Conservation (phyloP, 2,329 filamentous ascomycete species). For the Fusarium sp. region DNA sequence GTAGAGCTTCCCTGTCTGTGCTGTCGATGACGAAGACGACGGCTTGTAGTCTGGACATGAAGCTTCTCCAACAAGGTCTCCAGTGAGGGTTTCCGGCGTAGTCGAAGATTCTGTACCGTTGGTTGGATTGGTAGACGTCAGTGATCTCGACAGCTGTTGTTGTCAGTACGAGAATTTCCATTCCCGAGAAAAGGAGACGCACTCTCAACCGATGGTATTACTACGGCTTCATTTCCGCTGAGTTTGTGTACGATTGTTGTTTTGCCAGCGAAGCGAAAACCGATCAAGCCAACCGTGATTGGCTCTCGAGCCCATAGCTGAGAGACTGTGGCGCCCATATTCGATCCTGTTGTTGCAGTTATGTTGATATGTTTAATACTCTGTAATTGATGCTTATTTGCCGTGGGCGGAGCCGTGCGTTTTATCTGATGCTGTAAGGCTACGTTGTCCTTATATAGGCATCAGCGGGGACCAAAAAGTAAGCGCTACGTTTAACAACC, state of each 20-base stretch:
- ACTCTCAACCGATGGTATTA: not conserved
- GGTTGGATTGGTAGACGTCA: not conserved
- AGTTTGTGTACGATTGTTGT: not conserved
- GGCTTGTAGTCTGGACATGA: not conserved
- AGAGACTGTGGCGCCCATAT: conserved; percentile 8
- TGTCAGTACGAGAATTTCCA: not conserved
- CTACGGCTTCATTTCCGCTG: not conserved
- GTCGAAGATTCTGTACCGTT: conserved; percentile 6
- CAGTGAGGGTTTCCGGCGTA: not conserved
- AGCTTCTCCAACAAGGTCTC: conserved; percentile 8
- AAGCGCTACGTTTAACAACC: too few relatives aligned
- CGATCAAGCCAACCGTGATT: not conserved
- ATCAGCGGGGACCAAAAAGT: too few relatives aligned
- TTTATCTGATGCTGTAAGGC: not conserved
- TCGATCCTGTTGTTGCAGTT: too few relatives aligned
- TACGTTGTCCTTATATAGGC: too few relatives aligned
- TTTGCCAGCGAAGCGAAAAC: not conserved
- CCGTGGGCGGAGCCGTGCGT: not conserved
- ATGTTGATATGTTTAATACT: not conserved
- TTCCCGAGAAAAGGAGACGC: rapidly evolving
- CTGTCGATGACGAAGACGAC: conserved; percentile 16
- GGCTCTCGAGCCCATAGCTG: not conserved
- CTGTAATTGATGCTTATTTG: too few relatives aligned
- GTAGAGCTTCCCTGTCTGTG: not conserved
- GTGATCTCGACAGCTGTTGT: not conserved